A percentile compares a stretch with the other conserved stretches of the same genome.
These are phyloP conservation scores for Neurospora africana DNA, from an alignment of 495 filamentous ascomycete genomes.

Conservation along the genomic window DNA sequence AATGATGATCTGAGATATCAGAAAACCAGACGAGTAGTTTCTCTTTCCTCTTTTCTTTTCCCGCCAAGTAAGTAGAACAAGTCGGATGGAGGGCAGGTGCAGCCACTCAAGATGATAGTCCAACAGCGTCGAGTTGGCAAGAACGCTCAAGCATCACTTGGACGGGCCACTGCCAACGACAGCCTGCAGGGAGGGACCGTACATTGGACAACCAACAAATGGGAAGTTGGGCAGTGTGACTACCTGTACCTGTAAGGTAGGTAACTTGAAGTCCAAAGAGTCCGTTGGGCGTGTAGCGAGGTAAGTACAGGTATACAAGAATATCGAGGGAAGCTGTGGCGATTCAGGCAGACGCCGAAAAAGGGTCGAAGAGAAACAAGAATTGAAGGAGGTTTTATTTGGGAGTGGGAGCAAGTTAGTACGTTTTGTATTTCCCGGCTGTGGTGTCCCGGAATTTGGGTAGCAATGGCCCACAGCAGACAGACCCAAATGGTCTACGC, in stretches of 20 bases:
- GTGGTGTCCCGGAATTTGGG: not conserved
- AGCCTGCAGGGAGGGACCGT: not conserved
- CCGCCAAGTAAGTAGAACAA: not conserved
- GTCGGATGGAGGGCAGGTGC: not conserved
- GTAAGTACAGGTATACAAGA: not conserved
- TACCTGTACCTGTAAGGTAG: no score
- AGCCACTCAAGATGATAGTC: not conserved
- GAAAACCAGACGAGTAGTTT: not conserved
- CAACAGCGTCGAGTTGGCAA: not conserved
- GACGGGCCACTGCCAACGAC: not conserved
- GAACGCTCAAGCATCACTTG: not conserved
- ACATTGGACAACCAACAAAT: not conserved
- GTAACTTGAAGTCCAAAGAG: not conserved
- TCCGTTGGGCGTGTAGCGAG: not conserved
- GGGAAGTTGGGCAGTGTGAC: no score
- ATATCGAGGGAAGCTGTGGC: not conserved
- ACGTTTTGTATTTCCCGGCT: not conserved
- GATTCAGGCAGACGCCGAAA: not conserved
- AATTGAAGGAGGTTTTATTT: not conserved
- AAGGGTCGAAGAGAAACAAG: not conserved
- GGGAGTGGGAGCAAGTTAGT: not conserved
- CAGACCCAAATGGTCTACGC: not conserved
- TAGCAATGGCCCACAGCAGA: not conserved
- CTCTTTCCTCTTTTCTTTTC: not conserved
- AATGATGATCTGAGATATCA: not conserved